Evolutionary conservation across 352 stramenopile genomes (phyloP), one percentile per base, ranked within the genome.

Genomic region (Globisporangium cylindrosporum): DNA sequence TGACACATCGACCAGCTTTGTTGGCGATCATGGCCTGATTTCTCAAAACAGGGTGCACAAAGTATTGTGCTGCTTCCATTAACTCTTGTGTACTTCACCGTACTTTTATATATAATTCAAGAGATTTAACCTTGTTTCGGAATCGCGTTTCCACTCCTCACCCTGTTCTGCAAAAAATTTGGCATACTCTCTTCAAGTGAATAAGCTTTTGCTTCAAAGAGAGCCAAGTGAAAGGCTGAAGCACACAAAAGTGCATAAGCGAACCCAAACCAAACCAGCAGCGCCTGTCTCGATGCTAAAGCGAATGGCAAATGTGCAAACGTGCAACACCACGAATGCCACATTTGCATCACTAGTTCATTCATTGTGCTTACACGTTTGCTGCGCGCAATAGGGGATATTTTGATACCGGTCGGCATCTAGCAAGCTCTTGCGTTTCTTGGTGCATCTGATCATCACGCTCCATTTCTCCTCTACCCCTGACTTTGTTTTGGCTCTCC

Each of bases 1-100:
- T 68, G 62, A 68, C 62, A 62, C 49, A 41, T 49, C 62, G 24
- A 56, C 43, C 41, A 56, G 25, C 25, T 41, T 41, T 56, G 41
- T 20, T 32, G 41, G 41, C 41, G 15, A 48, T 20, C 41, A 48
- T 15, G 41, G 0, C 43, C 59, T 51, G 61, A 51, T 18, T 48
- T 66, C 0, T 38, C 53, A 64, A 63, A 64, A 64, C 36, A 56
- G 4, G 55, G 24, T 63, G 32, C 5, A 20, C 4, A 20, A 20
- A 18, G 0, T 8, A 7, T 6, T 8, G 2, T 15, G 4, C 4
- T 48, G 14, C 41, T 9, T 48, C 6, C 41, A 7, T 48, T n/a
- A n/a, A 18, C 14, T 20, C 3, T n/a, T 48, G 36, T 12, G 10
- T 15, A 20, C 15, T 48, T 41, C 41, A 48, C 15, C 41, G 0